Conservation (phyloP, 2,329 filamentous ascomycete species). For the Fusarium napiforme region DNA sequence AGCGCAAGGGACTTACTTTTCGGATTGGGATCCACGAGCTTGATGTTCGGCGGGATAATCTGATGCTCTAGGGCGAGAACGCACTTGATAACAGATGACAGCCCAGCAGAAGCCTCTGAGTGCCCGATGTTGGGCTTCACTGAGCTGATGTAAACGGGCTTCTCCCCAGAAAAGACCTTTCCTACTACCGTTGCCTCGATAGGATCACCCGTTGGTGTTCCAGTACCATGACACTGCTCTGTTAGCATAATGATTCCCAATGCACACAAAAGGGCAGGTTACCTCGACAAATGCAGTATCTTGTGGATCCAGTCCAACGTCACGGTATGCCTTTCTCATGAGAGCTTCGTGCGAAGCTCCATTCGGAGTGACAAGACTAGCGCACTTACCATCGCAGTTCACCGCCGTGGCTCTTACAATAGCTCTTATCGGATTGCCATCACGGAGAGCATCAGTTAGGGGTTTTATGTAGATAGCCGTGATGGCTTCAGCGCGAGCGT, state of each 20-base stretch:
- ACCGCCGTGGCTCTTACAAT: background rate
- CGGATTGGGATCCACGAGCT: constrained; percentile 37
- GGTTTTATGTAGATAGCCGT: constrained; percentile 7
- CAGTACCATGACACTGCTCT: constrained; percentile 36
- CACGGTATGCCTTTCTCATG: constrained; percentile 35
- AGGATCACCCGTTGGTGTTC: constrained; percentile 35
- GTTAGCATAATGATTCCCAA: too few species aligned
- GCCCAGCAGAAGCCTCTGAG: constrained; percentile 36
- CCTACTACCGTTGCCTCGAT: constrained; percentile 19
- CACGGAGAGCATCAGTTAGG: background rate
- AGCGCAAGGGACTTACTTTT: constrained; percentile 17
- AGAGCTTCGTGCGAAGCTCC: constrained; percentile 46
- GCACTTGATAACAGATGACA: constrained; percentile 44
- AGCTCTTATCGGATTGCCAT: constrained; percentile 8
- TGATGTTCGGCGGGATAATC: constrained; percentile 40
- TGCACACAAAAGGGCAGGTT: too few species aligned
- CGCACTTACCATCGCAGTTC: background rate
- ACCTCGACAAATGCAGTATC: constrained; percentile 15
- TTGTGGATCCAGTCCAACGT: constrained; percentile 30
- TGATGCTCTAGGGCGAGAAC: constrained; percentile 38
- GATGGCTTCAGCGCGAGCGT: constrained; percentile 3
- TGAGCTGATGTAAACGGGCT: background rate
- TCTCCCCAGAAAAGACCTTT: background rate
- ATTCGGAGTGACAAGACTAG: background rate
- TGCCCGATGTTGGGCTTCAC: constrained; percentile 56